Base-by-base conservation (phyloP, 805 yeast genomes). In the Dipodascus albidus region DNA sequence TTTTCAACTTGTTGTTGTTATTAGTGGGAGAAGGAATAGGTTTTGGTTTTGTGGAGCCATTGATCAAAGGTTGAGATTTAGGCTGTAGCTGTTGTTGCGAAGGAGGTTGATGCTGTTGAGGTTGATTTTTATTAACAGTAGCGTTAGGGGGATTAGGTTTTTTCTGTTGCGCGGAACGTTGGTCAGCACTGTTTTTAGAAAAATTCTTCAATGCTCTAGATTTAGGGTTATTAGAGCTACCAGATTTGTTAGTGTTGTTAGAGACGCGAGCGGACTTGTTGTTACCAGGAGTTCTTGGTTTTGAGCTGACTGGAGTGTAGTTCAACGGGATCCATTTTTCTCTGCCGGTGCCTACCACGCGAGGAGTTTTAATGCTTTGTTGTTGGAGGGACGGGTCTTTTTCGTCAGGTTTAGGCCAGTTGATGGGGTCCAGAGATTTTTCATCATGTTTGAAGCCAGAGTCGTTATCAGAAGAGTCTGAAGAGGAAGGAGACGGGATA, bases 241-340 rank as follows among this genome's bases (percentile, higher is more conserved):
- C 59, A 48, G 54, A 54, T 21, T 33, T 54, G 41, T 21, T 22
- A 23, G 27, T 27, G n/a, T 6, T 19, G 17, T n/a, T 8, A 8
- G 49, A 22, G 19, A 15, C 31, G 24, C 31, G 49, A n/a, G 49
- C 6, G 38, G 44, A 20, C 33, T 33, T 23, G 44, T 31, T 41
- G 14, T 17, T 17, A n/a, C 47, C 44, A 50, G 20, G 11, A 19
- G 56, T 22, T 56, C 50, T 48, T 11, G 70, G 65, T 52, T 63
- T 65, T 20, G 75, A 70, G 44, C 77, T 70, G 23, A 75, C 75
- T 50, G 77, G 78, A 47, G 78, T 68, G 23, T 80, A 85, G 59
- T 79, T 75, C 64, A 77, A 79, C n/a, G 87, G 87, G 42, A 82
- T 77, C 87, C 87, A 82, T 64, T 83, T 85, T 61, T 79, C 84